phyloP scores from a whole-genome alignment of 176 grass and related monocot genomes.

The Carex myosuroides region DNA sequence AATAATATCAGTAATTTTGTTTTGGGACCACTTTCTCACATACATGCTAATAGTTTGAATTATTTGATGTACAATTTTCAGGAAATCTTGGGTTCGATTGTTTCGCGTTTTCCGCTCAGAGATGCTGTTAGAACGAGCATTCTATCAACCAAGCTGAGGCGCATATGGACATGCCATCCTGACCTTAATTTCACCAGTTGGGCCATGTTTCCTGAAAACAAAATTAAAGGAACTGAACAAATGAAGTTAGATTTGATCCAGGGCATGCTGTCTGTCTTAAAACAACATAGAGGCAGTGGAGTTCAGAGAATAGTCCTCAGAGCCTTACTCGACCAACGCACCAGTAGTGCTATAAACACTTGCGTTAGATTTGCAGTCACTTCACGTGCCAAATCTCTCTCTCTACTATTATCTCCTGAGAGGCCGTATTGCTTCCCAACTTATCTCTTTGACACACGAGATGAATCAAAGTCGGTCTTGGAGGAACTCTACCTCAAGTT shows the following conservation, averaged over 20 bases:
- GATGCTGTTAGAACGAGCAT: slow-evolving; percentile 13
- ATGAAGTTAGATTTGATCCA: not conserved
- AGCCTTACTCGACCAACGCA: not conserved
- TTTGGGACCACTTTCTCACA: not conserved
- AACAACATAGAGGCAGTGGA: slow-evolving; percentile 12
- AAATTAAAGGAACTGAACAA: not conserved
- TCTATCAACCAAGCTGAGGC: slow-evolving; percentile 2
- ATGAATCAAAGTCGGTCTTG: not conserved
- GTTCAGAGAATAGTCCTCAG: not conserved
- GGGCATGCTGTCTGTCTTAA: not conserved
- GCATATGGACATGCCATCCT: slow-evolving; percentile 6
- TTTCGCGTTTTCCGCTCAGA: not conserved
- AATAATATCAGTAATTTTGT: not conserved
- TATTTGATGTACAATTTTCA: slow-evolving; percentile 10
- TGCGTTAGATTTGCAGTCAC: not conserved
- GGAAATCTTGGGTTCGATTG: slow-evolving; percentile 3
- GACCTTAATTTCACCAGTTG: not conserved
- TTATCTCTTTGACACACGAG: not conserved
- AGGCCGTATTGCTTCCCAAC: not conserved
- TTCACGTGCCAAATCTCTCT: not conserved
- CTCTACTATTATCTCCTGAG: not conserved
- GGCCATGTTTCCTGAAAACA: not conserved
- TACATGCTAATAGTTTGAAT: not conserved
- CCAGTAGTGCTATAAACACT: not conserved
- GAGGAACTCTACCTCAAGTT: slow-evolving; percentile 2